Percentiles rank a stretch among this genome's conserved stretches.
phyloP scores from a whole-genome alignment of 306 rosid genomes.

The Prunus dulcis region DNA sequence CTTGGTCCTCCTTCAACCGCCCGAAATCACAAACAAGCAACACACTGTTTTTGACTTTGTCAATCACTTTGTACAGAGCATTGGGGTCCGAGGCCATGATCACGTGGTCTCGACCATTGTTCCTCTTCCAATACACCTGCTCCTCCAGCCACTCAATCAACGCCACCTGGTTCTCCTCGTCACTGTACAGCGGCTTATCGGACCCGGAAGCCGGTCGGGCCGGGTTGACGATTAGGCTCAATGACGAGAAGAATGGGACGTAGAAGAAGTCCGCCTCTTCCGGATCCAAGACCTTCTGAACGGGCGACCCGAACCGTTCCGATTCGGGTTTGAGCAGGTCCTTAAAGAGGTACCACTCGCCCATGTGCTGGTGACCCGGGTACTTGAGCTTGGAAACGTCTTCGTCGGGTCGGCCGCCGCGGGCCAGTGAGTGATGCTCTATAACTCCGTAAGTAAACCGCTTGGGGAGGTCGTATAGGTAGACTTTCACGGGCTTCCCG shows the following conservation, averaged over 20 bases:
- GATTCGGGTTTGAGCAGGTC: slow-evolving; percentile 56
- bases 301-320: slow-evolving; percentile 53
- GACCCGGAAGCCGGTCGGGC: slow-evolving; percentile 39
- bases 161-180: slow-evolving; percentile 81
- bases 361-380: slow-evolving; percentile 98
- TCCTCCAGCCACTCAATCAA: slow-evolving; percentile 71
- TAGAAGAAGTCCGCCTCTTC: slow-evolving; percentile 85
- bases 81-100: slow-evolving; percentile 89
- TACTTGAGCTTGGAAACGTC: slow-evolving; percentile 43
- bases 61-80: slow-evolving; percentile 66
- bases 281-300: slow-evolving; percentile 61
- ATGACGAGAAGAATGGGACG: slow-evolving; percentile 79
- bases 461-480: slow-evolving; percentile 63
- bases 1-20: slow-evolving; percentile 70
- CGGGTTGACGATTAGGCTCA: slow-evolving; percentile 68
- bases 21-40: slow-evolving; percentile 87
- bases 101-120: slow-evolving; percentile 81
- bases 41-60: slow-evolving; percentile 54
- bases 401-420: slow-evolving; percentile 40
- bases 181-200: slow-evolving; percentile 49
- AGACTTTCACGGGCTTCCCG: slow-evolving; percentile 33
- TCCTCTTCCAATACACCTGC: slow-evolving; percentile 84
- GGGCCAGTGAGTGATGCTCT: slow-evolving; percentile 67
- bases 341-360: slow-evolving; percentile 79
- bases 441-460: slow-evolving; percentile 73